Evolutionary conservation across 768 basidiomycete genomes (phyloP).

Genomic region (Podaxis sp.): DNA sequence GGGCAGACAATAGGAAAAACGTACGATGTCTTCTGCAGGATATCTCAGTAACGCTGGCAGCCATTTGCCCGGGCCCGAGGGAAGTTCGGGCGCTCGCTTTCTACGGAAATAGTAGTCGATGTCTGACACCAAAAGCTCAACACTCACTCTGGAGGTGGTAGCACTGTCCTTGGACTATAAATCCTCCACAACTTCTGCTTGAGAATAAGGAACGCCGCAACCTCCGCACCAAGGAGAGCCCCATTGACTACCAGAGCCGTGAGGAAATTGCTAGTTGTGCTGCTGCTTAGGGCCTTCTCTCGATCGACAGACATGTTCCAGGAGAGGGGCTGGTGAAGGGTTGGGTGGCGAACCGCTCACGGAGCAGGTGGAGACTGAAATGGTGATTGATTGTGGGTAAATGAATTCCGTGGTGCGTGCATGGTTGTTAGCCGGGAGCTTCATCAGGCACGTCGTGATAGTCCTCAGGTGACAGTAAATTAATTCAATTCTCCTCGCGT

Average conservation of each 20-base stretch:
- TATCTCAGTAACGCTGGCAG: conserved; percentile 41
- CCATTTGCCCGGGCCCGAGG: conserved; percentile 49
- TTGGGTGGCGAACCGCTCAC: not conserved
- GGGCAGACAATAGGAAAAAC: conserved; percentile 16
- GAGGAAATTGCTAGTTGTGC: conserved; percentile 49
- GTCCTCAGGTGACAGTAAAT: not conserved
- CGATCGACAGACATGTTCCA: conserved; percentile 2
- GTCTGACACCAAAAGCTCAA: not conserved
- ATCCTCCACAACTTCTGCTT: conserved; percentile 56
- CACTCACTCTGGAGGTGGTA: conserved; percentile 54
- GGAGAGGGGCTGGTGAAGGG: not conserved
- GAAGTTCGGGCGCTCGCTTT: conserved; percentile 44
- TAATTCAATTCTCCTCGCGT: not conserved
- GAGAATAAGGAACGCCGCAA: conserved; percentile 55
- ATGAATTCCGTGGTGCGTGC: not conserved
- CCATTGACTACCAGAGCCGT: conserved; percentile 60
- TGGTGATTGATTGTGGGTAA: not conserved
- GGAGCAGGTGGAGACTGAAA: not conserved
- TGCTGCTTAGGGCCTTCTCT: conserved; percentile 24
- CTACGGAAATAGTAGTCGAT: conserved; percentile 21
- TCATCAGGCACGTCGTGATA: not conserved
- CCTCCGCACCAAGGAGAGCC: conserved; percentile 41
- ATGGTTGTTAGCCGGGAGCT: not conserved
- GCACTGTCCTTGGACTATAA: conserved; percentile 60
- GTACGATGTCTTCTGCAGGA: conserved; percentile 44